A percentile compares a stretch with the other conserved stretches of the same genome.
Evolutionary conservation across 805 yeast species (phyloP).

Genomic region (Metschnikowia cubensis): DNA sequence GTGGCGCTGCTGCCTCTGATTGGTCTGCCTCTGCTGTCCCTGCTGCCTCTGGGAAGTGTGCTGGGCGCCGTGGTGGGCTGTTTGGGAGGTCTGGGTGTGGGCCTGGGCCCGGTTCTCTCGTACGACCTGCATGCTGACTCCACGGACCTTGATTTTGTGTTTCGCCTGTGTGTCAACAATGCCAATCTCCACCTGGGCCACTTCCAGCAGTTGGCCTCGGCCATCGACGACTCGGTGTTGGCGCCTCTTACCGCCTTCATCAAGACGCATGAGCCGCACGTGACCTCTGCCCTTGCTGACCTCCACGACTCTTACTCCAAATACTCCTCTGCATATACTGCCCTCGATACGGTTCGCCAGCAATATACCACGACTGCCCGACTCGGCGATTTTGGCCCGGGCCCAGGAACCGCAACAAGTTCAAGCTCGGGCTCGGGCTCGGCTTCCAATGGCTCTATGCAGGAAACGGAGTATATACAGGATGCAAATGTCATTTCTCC

Average conservation of each 20-base stretch:
- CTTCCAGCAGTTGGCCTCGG: constrained; percentile 25
- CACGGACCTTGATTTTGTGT: constrained; percentile 12
- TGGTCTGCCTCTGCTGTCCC: too few species aligned
- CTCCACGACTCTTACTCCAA: constrained; percentile 23
- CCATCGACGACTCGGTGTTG: constrained; percentile 33
- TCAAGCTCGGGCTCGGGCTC: too few species aligned
- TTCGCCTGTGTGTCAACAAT: constrained; percentile 12
- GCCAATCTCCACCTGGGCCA: constrained; percentile 12
- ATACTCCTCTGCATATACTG: constrained; percentile 22
- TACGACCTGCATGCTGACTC: neutral
- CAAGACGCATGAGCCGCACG: constrained; percentile 34
- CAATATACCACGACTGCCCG: constrained; percentile 30
- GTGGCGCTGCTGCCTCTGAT: too few species aligned
- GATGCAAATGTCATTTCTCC: too few species aligned
- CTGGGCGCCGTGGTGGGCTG: too few species aligned
- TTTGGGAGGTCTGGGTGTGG: too few species aligned
- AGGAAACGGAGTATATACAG: too few species aligned
- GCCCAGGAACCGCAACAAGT: neutral
- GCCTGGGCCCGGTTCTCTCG: neutral
- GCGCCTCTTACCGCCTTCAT: constrained; percentile 32
- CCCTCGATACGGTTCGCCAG: constrained; percentile 26
- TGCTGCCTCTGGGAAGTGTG: too few species aligned
- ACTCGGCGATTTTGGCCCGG: constrained; percentile 26
- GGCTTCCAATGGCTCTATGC: too few species aligned
- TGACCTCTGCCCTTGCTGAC: constrained; percentile 21